Conservation (phyloP, 1,284 basidiomycete species). For the Sanguinoderma infundibulare region DNA sequence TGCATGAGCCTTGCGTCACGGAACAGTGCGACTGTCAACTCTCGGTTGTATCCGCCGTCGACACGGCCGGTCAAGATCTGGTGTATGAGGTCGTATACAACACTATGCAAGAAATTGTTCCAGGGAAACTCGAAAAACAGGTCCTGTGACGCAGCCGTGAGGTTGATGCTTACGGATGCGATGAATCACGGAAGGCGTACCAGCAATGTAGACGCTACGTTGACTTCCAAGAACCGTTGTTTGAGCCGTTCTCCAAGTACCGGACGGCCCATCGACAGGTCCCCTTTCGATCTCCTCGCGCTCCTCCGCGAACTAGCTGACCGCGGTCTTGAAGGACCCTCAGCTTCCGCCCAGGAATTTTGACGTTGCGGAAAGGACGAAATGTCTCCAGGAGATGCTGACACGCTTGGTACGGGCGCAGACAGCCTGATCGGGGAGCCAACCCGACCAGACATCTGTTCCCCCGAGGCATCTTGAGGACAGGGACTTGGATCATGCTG, state of each 20-base stretch:
- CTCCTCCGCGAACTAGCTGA: constrained; percentile 55
- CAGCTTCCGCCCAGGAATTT: constrained; percentile 40
- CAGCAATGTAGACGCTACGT: constrained; percentile 75
- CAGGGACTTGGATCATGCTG: constrained; percentile 19
- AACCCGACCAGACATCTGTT: constrained; percentile 9
- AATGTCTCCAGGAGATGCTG: constrained; percentile 29
- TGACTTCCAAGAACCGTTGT: constrained; percentile 70
- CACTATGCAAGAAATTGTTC: constrained; percentile 98
- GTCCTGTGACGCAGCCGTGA: constrained; percentile 52
- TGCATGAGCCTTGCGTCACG: constrained; percentile 80
- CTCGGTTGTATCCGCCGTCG: constrained; percentile 78
- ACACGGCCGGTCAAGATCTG: constrained; percentile 92
- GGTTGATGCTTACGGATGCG: not conserved
- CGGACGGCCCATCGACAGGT: constrained; percentile 35
- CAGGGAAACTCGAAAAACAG: constrained; percentile 96
- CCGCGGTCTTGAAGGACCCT: constrained; percentile 40
- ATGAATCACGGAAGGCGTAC: constrained; percentile 50
- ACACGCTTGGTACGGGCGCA: constrained; percentile 13
- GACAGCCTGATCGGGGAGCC: constrained; percentile 17
- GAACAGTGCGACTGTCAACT: constrained; percentile 83
- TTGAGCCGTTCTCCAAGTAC: constrained; percentile 83
- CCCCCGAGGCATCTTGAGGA: constrained; percentile 2
- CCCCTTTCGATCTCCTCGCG: constrained; percentile 49
- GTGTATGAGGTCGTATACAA: constrained; percentile 96
- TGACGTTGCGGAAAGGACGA: constrained; percentile 29